Evolutionary conservation across 2,329 filamentous ascomycete species (phyloP), one percentile per base, ranked within the genome.

Genomic region (Calonectria pseudoreteaudii): DNA sequence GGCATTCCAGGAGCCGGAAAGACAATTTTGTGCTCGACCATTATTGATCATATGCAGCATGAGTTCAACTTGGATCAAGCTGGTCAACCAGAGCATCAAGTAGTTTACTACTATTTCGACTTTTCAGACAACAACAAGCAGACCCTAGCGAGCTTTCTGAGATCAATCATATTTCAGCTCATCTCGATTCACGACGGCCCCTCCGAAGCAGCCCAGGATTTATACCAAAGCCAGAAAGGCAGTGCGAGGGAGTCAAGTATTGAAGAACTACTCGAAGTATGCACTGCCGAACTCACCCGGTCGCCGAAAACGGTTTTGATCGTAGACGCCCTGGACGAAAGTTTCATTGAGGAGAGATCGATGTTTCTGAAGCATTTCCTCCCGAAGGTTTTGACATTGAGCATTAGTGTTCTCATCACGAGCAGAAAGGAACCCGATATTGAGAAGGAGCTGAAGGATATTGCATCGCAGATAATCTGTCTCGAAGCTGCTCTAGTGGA

Each of bases 361-460:
- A 20, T 13, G 2, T 47, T 68, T 23, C 14, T 68, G 4, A 34
- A 44, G 5, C 14, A 11, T 5, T 52, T 66, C 34, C 30, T 66
- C 2, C 20, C 4, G 8, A 11, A 47, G 14, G 14, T 28, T n/a
- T 30, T 38, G 10, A 4, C 6, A 18, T 3, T 50, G 7, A n/a
- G 31, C 23, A n/a, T 38, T 36, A 58, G 28, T 13, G 13, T 58
- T 13, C 26, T 68, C 23, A 36, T 68, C 10, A 58, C 66, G 2
- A 68, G 66, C n/a, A 58, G 66, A n/a, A 68, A n/a, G 56, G 66
- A 68, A n/a, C 50, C 36, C 3, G 66, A 56, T 23, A 68, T 68
- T 34, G 66, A 68, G 7, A 44, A 28, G 13, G 26, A 7, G 30
- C 10, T 68, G 1, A 34, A 36, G 20, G 26, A 7, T 14, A 10